These are phyloP conservation scores for Ustilago loliicola DNA, from an alignment of 1,284 basidiomycete species.

Conservation along the genomic window DNA sequence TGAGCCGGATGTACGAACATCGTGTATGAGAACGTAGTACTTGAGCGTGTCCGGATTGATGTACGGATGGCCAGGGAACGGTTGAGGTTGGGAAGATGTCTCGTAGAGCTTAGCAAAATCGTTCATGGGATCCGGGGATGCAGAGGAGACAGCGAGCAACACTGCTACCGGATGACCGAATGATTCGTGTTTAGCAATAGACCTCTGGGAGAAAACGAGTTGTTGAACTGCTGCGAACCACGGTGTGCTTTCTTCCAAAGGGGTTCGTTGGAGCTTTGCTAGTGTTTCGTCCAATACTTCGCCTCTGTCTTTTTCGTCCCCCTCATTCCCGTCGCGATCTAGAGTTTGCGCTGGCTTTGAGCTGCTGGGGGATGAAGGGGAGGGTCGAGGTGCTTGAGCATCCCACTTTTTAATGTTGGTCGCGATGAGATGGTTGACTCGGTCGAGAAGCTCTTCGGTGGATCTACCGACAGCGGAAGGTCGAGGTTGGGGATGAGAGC, in stretches of 20 bases:
- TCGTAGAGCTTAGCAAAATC: conserved; percentile 67
- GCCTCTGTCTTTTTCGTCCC: conserved; percentile 6
- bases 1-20: conserved; percentile 45
- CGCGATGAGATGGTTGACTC: conserved; percentile 53
- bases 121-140: conserved; percentile 66
- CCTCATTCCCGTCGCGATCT: neutral
- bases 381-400: conserved; percentile 17
- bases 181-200: conserved; percentile 55
- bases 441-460: conserved; percentile 48
- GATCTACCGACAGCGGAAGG: conserved; percentile 21
- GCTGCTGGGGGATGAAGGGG: neutral
- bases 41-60: conserved; percentile 63
- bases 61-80: conserved; percentile 57
- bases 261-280: conserved; percentile 19
- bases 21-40: conserved; percentile 68
- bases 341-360: neutral
- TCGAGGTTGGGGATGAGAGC: conserved; percentile 16
- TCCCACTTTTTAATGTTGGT: conserved; percentile 55
- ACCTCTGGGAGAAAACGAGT: conserved; percentile 42
- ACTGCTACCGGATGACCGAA: conserved; percentile 56
- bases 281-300: conserved; percentile 21
- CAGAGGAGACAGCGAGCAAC: conserved; percentile 61
- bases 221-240: conserved; percentile 60
- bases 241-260: conserved; percentile 49
- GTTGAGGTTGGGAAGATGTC: conserved; percentile 33